Base-by-base conservation (phyloP, 345 rosid species). In the Nasturtium officinale region DNA sequence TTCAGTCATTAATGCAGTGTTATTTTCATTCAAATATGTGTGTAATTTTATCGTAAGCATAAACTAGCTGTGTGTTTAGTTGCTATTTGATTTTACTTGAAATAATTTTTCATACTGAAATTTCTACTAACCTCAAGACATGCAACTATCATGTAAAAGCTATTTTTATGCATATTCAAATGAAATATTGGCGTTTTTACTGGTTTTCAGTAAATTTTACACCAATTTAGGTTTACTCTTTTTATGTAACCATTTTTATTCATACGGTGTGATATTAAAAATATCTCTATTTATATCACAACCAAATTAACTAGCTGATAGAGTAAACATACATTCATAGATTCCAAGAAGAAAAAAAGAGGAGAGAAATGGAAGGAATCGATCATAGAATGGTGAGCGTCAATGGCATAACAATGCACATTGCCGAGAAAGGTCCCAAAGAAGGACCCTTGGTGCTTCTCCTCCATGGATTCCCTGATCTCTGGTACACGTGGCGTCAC, bases 401-500 rank as follows among this genome's bases (percentile, higher is more conserved):
- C 48, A 90, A 90, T 57, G 91, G 92, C 79, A 90, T 93, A 59
- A 77, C 72, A 40, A 83, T 93, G 86, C 94, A 90, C 77, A 69
- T 87, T 5, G 97, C 96, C 0, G 96, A 89, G 65, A 87, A 83
- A 71, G 93, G 96, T 13, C 73, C 78, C 37, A 71, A 71, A 64
- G 67, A 78, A 68, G 90, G 88, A 3, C 80, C 87, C 0, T 55
- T 80, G 6, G 67, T 89, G 53, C 88, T 90, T 56, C 80, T 90
- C 79, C 85, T 90, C 46, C 94, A 90, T 56, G 97, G 98, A 50
- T 92, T 87, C 78, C 96, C 98, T 21, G 94, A 90, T 29, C 82
- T 89, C 4, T 93, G 96, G 97, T 90, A 89, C 81, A 58, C 90
- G 4, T 90, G 94, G 97, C 86, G 96, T 78, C 96, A 87, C 84